Evolutionary conservation across 2,329 filamentous ascomycete genomes (phyloP), one percentile per base, ranked within the genome.

Genomic region (Drechslerella coelobrocha): DNA sequence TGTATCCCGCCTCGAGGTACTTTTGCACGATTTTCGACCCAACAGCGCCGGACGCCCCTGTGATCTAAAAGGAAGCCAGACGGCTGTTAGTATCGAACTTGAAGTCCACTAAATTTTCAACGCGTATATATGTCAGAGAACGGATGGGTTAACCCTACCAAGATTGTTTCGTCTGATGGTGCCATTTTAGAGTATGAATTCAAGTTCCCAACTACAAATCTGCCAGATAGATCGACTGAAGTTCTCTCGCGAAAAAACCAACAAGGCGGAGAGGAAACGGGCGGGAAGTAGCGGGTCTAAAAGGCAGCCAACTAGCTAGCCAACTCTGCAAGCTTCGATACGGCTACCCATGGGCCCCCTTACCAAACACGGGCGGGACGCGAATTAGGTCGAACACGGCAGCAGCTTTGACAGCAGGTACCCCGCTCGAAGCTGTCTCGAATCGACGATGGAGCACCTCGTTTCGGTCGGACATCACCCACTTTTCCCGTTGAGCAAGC

Each of bases 1-100:
- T 75, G 60, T 77, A 81, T 77, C 80, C 80, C 4, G 78, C 77
- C 1, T 81, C 76, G 14, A 84, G 76, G 2, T 84, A 76, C 5
- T 76, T 75, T 52, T 83, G 81, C 2, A 85, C 78, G 29, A 84
- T 76, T 54, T 84, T 83, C 1, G 82, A 83, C n/a, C 83, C 83
- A 51, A 85, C 83, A 75, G 85, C 84, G 23, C 83, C 68, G 26
- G 68, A 66, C 2, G 68, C 68, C 10, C 68, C 68, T 26, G 68
- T 72, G 29, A 72, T 71, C 66, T 71, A 27, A 12, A 14, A 37
- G n/a, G 34, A 10, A 31, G 6, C 19, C n/a, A 12, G 29, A 31
- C 12, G 29, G 29, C 29, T 6, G 12, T 31, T 31, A 31, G 29
- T 12, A 31, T n/a, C n/a, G n/a, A n/a, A n/a, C n/a, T n/a, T n/a